Percentiles rank a stretch among this genome's conserved stretches.
phyloP scores from a whole-genome alignment of 768 basidiomycete genomes.

The Piloderma croceum region DNA sequence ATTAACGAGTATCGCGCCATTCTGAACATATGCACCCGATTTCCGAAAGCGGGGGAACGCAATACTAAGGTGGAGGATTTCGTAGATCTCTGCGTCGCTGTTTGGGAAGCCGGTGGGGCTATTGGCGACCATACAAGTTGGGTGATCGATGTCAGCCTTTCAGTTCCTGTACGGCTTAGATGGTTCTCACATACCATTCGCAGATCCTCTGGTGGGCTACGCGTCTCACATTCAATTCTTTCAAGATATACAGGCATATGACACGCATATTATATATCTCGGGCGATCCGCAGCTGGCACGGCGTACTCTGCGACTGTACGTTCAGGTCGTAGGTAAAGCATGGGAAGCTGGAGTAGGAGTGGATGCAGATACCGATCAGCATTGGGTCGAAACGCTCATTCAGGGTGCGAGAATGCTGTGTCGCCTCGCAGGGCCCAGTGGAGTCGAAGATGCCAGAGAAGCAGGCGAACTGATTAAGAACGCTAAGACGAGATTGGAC shows the following conservation, averaged over 20 bases:
- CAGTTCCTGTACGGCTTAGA: neutral
- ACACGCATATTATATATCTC: constrained; percentile 62
- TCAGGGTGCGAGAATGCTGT: constrained; percentile 75
- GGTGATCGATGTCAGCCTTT: constrained; percentile 69
- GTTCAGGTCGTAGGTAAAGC: constrained; percentile 81
- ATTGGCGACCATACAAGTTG: constrained; percentile 60
- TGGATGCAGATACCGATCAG: constrained; percentile 58
- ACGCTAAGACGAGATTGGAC: constrained; percentile 53
- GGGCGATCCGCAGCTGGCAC: constrained; percentile 57
- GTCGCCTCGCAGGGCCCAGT: constrained; percentile 39
- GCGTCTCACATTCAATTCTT: constrained; percentile 89
- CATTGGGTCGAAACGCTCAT: constrained; percentile 76
- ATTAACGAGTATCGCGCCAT: constrained; percentile 68
- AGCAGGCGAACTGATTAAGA: constrained; percentile 54
- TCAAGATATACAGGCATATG: constrained; percentile 80
- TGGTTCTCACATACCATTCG: constrained; percentile 3
- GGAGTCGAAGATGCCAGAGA: constrained; percentile 57
- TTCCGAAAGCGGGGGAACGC: constrained; percentile 76
- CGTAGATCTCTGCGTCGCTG: constrained; percentile 69
- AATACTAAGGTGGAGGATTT: constrained; percentile 81
- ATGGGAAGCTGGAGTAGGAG: constrained; percentile 48
- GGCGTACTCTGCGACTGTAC: constrained; percentile 75
- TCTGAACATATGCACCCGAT: constrained; percentile 61
- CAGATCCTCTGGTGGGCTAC: constrained; percentile 94
- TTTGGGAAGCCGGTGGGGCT: constrained; percentile 75